A percentile compares a stretch with the other conserved stretches of the same genome.
phyloP scores from a whole-genome alignment of 1,284 basidiomycete species.

The Athelia sp. region DNA sequence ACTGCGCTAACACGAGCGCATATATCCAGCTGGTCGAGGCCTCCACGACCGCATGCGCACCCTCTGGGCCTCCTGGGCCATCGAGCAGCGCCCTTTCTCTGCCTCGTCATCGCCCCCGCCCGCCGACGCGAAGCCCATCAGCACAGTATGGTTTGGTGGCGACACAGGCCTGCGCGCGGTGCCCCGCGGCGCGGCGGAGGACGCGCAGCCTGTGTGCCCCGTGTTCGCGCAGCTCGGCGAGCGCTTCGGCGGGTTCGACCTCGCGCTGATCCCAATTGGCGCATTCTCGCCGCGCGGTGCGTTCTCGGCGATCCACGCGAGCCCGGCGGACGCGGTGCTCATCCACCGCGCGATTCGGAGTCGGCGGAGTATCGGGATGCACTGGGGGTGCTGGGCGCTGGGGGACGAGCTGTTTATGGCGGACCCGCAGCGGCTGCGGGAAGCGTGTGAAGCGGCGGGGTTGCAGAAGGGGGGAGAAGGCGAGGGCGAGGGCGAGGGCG shows the following conservation, averaged over 20 bases:
- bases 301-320: slow-evolving; percentile 56
- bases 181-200: slow-evolving; percentile 36
- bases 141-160: slow-evolving; percentile 61
- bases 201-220: slow-evolving; percentile 53
- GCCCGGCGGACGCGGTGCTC: slow-evolving; percentile 58
- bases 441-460: background rate
- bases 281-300: slow-evolving; percentile 57
- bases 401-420: background rate
- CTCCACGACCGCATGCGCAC: slow-evolving; percentile 45
- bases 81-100: slow-evolving; percentile 34
- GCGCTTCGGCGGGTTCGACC: slow-evolving; percentile 53
- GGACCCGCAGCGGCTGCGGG: background rate
- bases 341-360: slow-evolving; percentile 60
- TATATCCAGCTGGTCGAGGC: slow-evolving; percentile 33
- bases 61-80: slow-evolving; percentile 59
- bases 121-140: slow-evolving; percentile 2
- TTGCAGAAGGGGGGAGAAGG: too few species aligned
- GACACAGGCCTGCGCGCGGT: slow-evolving; percentile 62
- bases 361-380: slow-evolving; percentile 60
- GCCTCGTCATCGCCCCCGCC: background rate
- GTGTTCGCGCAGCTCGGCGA: slow-evolving; percentile 67
- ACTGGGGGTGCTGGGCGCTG: slow-evolving; percentile 48
- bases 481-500: background rate
- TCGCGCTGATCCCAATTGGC: slow-evolving; percentile 34
- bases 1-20: background rate